These are phyloP conservation scores for Lithocarpus polystachyus DNA, from an alignment of 306 rosid species.

Conservation along the genomic window DNA sequence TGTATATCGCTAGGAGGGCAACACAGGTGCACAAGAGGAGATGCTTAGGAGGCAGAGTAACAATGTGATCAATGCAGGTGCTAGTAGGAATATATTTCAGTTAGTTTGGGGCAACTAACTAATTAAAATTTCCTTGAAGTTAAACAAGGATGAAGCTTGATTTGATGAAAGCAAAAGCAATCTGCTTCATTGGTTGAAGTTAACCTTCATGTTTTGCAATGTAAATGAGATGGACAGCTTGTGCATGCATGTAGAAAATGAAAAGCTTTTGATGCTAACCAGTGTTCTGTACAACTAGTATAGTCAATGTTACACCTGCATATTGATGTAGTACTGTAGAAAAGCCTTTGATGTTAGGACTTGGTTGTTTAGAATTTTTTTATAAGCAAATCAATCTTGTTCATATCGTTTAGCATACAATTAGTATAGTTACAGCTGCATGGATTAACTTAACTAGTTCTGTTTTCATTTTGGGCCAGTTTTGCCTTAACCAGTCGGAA, in stretches of 20 bases:
- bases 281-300: not conserved
- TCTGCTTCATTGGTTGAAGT: not conserved
- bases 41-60: slow-evolving; percentile 74
- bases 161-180: slow-evolving; percentile 9
- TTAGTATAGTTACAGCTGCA: not conserved
- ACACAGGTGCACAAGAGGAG: slow-evolving; percentile 60
- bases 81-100: slow-evolving; percentile 84
- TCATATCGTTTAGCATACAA: not conserved
- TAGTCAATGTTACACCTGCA: no score
- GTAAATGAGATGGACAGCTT: not conserved
- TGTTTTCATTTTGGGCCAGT: no score
- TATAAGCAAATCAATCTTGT: not conserved
- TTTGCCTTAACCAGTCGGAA: no score
- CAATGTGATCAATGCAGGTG: slow-evolving; percentile 52
- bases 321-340: not conserved
- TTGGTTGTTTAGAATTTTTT: not conserved
- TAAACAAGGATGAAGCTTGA: not conserved
- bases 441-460: not conserved
- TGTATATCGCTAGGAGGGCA: slow-evolving; percentile 58
- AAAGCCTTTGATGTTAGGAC: not conserved
- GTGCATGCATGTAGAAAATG: not conserved
- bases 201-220: slow-evolving; percentile 2
- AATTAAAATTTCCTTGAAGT: not conserved
- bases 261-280: not conserved
- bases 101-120: slow-evolving; percentile 74